phyloP scores from a whole-genome alignment of 1,284 basidiomycete species.

The Butyriboletus appendiculatus region DNA sequence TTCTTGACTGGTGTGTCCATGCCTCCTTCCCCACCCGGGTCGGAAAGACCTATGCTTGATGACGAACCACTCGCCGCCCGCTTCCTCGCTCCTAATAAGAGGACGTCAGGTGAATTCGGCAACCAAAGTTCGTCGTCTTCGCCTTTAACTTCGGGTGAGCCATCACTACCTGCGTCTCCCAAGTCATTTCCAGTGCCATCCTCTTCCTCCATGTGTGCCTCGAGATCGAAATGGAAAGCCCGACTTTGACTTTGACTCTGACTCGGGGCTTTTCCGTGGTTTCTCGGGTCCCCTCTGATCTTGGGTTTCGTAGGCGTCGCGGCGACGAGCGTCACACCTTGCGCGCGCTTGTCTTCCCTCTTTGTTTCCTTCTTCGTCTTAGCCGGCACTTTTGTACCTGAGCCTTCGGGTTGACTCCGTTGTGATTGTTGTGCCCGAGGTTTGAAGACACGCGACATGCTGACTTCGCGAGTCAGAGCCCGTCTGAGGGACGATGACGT shows the following conservation, averaged over 20 bases:
- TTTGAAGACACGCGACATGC: conserved; percentile 71
- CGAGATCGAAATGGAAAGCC: conserved; percentile 1
- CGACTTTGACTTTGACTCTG: conserved; percentile 10
- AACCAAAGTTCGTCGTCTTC: conserved; percentile 32
- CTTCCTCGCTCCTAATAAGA: conserved; percentile 24
- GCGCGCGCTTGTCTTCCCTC: conserved; percentile 10
- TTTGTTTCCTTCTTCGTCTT: conserved; percentile 9
- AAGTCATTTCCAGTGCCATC: background rate
- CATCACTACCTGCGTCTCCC: conserved; percentile 9
- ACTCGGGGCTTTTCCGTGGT: background rate
- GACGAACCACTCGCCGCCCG: conserved; percentile 29
- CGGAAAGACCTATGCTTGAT: conserved; percentile 23
- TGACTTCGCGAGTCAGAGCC: conserved; percentile 62
- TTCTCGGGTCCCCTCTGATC: conserved; percentile 10
- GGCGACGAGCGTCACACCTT: conserved; percentile 54
- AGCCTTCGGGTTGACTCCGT: conserved; percentile 8
- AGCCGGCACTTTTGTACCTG: conserved; percentile 3
- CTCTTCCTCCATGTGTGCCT: background rate
- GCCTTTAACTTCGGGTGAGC: background rate
- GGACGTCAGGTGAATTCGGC: conserved; percentile 28
- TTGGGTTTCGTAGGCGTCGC: conserved; percentile 57
- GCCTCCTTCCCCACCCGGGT: conserved; percentile 15
- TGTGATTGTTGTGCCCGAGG: conserved; percentile 19
- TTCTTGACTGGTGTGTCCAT: conserved; percentile 29
- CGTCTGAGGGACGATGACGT: conserved; percentile 46